Percentiles rank a stretch among this genome's conserved stretches.
Evolutionary conservation across 2,329 filamentous ascomycete genomes (phyloP).

Genomic region (Ceratocystis variospora): DNA sequence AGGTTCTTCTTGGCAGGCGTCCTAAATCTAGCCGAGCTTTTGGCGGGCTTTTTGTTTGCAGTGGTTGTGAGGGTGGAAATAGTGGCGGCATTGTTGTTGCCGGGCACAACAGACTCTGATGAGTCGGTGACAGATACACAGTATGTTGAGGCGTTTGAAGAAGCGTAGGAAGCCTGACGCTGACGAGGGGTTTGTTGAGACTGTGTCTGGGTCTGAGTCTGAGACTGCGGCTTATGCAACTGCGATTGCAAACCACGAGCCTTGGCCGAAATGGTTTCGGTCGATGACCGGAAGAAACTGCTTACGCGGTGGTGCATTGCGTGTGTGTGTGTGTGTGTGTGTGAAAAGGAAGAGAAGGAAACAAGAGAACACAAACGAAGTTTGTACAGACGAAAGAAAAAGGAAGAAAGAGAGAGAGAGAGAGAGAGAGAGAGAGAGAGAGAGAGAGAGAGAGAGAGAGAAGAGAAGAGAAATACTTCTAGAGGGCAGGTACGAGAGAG

Average conservation of each 20-base stretch:
- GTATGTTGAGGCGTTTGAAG: constrained; percentile 18
- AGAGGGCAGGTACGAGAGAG: background rate
- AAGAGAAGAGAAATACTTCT: background rate
- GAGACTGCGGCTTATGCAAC: constrained; percentile 15
- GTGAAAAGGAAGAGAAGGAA: background rate
- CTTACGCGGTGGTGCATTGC: constrained; percentile 45
- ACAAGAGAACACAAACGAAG: background rate
- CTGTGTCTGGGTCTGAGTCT: constrained; percentile 7
- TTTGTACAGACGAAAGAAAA: background rate
- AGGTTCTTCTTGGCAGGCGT: constrained; percentile 29
- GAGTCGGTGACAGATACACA: constrained; percentile 30
- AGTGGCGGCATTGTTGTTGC: constrained; percentile 31
- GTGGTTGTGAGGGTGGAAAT: constrained; percentile 30
- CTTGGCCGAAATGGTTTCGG: constrained; percentile 33
- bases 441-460: no score
- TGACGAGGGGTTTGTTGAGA: constrained; percentile 9
- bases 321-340: background rate
- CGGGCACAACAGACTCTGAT: constrained; percentile 23
- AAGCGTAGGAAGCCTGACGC: constrained; percentile 16
- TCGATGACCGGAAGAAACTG: constrained; percentile 44
- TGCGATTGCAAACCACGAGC: constrained; percentile 16
- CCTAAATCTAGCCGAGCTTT: constrained; percentile 21
- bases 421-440: no score
- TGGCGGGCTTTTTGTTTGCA: constrained; percentile 14
- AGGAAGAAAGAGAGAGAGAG: background rate